Conservation (phyloP, 2,329 filamentous ascomycete genomes). For the Tolypocladium endophyticum region DNA sequence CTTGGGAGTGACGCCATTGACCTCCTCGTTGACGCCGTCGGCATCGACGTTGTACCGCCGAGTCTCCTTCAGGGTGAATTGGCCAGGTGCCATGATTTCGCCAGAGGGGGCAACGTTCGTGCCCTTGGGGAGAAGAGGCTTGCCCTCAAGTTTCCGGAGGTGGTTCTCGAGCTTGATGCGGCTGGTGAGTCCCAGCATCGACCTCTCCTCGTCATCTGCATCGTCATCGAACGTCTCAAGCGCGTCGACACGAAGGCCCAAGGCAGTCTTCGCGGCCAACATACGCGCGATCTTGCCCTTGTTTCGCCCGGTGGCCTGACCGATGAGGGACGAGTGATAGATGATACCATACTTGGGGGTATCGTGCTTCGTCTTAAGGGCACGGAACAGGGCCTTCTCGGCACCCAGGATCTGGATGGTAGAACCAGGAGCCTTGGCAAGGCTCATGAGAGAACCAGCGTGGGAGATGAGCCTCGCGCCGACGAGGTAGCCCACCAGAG, state of each 20-base stretch:
- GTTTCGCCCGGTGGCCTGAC: constrained; percentile 94
- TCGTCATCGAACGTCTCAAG: constrained; percentile 48
- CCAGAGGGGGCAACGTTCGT: constrained; percentile 67
- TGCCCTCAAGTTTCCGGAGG: constrained; percentile 75
- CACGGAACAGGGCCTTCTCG: constrained; percentile 97
- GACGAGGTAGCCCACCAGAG: constrained; percentile 85
- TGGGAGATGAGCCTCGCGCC: constrained; percentile 93
- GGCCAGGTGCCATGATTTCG: constrained; percentile 51
- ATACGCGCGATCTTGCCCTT: constrained; percentile 99
- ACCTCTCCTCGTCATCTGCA: constrained; percentile 80
- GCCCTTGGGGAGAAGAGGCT: constrained; percentile 70
- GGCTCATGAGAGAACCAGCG: constrained; percentile 83
- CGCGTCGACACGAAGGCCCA: constrained; percentile 88
- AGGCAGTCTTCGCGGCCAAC: constrained; percentile 83
- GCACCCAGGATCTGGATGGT: constrained; percentile 98
- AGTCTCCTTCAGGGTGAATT: constrained; percentile 87
- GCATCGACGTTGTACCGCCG: constrained; percentile 92
- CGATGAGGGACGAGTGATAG: constrained; percentile 87
- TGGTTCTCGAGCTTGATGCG: constrained; percentile 66
- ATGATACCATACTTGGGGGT: constrained; percentile 97
- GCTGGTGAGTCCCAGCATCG: constrained; percentile 63
- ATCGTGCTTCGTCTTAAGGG: constrained; percentile 97
- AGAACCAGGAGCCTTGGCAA: constrained; percentile 89
- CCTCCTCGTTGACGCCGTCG: constrained; percentile 64
- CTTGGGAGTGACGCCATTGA: constrained; percentile 25